A percentile compares a stretch with the other conserved stretches of the same genome.
These are phyloP conservation scores for Venturia aucupariae DNA, from an alignment of 2,329 filamentous ascomycete genomes.

Conservation along the genomic window DNA sequence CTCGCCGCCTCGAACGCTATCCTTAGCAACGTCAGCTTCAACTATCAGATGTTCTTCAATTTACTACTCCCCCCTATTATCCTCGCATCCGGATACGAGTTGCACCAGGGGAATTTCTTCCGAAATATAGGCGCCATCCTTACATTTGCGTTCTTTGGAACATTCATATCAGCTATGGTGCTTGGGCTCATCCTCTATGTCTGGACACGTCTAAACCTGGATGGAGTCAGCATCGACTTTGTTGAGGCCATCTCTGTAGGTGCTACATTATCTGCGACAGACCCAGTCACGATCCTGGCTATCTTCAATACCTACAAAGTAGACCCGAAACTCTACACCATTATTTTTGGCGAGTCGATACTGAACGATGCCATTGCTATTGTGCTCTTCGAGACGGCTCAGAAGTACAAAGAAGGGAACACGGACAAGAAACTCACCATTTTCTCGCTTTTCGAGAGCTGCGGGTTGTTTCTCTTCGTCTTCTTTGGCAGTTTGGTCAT, in stretches of 20 bases:
- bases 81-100: conserved; percentile 88
- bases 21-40: conserved; percentile 85
- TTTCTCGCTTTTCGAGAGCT: conserved; percentile 78
- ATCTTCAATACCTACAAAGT: conserved; percentile 99
- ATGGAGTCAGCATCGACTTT: conserved; percentile 78
- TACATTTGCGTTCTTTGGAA: conserved; percentile 94
- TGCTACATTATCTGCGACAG: conserved; percentile 90
- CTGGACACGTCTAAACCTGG: conserved; percentile 79
- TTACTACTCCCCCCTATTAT: conserved; percentile 97
- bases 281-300: conserved; percentile 93
- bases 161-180: conserved; percentile 93
- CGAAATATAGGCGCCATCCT: conserved; percentile 95
- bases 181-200: conserved; percentile 81
- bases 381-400: conserved; percentile 95
- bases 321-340: conserved; percentile 94
- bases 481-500: conserved; percentile 94
- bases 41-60: conserved; percentile 99
- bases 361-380: conserved; percentile 97
- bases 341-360: conserved; percentile 98
- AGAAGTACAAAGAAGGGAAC: conserved; percentile 74
- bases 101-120: conserved; percentile 99
- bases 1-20: conserved; percentile 74
- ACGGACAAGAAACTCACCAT: conserved; percentile 62
- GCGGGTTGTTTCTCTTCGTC: conserved; percentile 87
- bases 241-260: conserved; percentile 95